A percentile compares a stretch with the other conserved stretches of the same genome.
These are phyloP conservation scores for Citrus trifoliata DNA, from an alignment of 345 rosid genomes.

Conservation along the genomic window DNA sequence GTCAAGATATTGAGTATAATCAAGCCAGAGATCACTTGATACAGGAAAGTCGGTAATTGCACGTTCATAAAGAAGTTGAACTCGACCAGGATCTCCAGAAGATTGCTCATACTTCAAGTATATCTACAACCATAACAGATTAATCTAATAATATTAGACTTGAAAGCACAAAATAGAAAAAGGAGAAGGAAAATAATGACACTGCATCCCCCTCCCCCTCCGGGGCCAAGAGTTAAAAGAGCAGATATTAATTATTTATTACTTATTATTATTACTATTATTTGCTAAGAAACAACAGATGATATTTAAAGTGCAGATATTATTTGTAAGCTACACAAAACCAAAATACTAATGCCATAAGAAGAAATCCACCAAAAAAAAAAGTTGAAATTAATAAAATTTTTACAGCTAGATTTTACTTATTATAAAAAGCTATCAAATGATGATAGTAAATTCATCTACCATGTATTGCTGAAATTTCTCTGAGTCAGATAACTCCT, in stretches of 20 bases:
- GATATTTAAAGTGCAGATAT: background rate
- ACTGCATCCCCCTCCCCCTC: too few species aligned
- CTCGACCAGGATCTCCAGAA: constrained; percentile 79
- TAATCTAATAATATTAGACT: background rate
- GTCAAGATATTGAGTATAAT: constrained; percentile 71
- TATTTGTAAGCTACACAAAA: background rate
- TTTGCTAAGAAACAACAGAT: too few species aligned
- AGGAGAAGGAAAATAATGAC: too few species aligned
- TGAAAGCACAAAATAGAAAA: background rate
- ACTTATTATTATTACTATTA: too few species aligned
- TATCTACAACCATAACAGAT: constrained; percentile 44
- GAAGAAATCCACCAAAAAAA: constrained; percentile 6
- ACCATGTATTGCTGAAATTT: constrained; percentile 79
- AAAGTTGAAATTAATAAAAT: background rate
- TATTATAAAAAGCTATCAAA: background rate
- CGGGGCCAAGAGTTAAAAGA: background rate
- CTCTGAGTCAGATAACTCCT: constrained; percentile 57
- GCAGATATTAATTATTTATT: background rate
- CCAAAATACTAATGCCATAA: background rate
- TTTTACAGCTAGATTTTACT: background rate
- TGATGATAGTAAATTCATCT: background rate
- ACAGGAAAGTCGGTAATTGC: constrained; percentile 79
- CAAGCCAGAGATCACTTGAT: constrained; percentile 87
- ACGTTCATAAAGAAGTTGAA: constrained; percentile 84
- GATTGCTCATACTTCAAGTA: constrained; percentile 82